A percentile compares a stretch with the other conserved stretches of the same genome.
Conservation (phyloP, 768 basidiomycete genomes). For the Mycena amicta region DNA sequence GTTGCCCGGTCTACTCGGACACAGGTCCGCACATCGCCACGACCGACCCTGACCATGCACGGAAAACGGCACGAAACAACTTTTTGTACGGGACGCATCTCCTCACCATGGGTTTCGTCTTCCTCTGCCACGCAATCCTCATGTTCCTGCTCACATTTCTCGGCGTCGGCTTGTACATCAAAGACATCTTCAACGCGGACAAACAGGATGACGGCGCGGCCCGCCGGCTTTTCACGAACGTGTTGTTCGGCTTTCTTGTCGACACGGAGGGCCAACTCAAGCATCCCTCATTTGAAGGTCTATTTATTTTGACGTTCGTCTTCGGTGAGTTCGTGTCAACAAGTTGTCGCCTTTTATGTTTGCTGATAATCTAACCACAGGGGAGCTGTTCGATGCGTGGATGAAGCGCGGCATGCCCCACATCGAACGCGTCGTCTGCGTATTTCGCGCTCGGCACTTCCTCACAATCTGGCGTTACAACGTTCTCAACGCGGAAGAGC, state of each 20-base stretch:
- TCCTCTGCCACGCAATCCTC: neutral
- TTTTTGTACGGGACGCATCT: conserved; percentile 3
- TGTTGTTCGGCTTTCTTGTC: no score
- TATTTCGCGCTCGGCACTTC: conserved; percentile 12
- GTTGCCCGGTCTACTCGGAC: no score
- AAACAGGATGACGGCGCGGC: conserved; percentile 18
- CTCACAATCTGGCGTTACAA: conserved; percentile 13
- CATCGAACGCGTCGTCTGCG: conserved; percentile 4
- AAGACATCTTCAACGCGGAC: conserved; percentile 12
- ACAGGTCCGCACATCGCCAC: neutral
- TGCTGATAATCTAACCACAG: no score
- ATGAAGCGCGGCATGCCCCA: conserved; percentile 14
- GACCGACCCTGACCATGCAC: neutral
- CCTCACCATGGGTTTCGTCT: neutral
- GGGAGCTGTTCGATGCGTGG: conserved; percentile 10
- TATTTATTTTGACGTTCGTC: conserved; percentile 6
- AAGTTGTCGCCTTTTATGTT: no score
- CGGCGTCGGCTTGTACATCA: neutral
- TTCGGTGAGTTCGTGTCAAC: no score
- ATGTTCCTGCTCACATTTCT: neutral
- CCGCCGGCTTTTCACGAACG: conserved; percentile 4
- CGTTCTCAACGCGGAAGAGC: neutral
- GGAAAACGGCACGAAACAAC: conserved; percentile 1
- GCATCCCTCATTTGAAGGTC: neutral
- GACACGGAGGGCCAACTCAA: no score